These are phyloP conservation scores for Mesembryanthemum crystallinum DNA, from an alignment of 148 eudicot species.

Conservation along the genomic window DNA sequence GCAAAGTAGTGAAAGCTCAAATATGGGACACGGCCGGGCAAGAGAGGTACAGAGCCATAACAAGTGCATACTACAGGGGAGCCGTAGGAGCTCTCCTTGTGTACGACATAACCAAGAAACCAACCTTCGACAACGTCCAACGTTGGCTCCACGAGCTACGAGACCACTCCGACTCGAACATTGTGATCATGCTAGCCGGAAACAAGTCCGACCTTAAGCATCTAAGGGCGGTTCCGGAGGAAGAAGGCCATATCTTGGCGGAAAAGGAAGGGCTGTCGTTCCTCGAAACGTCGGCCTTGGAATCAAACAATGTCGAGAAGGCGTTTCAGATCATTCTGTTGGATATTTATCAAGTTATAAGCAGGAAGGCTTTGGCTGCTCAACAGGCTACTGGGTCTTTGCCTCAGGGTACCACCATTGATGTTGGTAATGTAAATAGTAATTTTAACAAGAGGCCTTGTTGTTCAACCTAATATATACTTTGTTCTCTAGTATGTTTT, in stretches of 20 bases:
- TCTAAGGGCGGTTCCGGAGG: conserved; percentile 13
- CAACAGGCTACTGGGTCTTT: conserved; percentile 11
- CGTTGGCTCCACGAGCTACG: conserved; percentile 17
- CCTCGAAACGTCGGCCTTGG: conserved; percentile 20
- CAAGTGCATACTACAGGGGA: conserved; percentile 18
- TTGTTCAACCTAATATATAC: neutral
- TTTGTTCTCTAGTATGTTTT: neutral
- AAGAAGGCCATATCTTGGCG: conserved; percentile 1
- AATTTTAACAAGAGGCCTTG: neutral
- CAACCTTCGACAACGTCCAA: conserved; percentile 9
- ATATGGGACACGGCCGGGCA: conserved; percentile 25
- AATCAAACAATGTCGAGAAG: conserved; percentile 8
- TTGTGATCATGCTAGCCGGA: conserved; percentile 15
- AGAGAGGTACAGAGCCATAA: conserved; percentile 17
- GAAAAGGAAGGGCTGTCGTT: conserved; percentile 10
- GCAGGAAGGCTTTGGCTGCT: conserved; percentile 13
- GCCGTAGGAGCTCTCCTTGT: conserved; percentile 16
- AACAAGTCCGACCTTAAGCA: conserved; percentile 19
- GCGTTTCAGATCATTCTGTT: conserved; percentile 7
- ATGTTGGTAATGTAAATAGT: conserved; percentile 2
- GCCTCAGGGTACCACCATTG: conserved; percentile 10
- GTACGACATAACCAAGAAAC: conserved; percentile 17
- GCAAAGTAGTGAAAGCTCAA: conserved; percentile 14
- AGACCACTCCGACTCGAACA: conserved; percentile 16
- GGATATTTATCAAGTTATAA: conserved; percentile 14